Conservation (phyloP, 768 basidiomycete species). For the Trametes cubensis region DNA sequence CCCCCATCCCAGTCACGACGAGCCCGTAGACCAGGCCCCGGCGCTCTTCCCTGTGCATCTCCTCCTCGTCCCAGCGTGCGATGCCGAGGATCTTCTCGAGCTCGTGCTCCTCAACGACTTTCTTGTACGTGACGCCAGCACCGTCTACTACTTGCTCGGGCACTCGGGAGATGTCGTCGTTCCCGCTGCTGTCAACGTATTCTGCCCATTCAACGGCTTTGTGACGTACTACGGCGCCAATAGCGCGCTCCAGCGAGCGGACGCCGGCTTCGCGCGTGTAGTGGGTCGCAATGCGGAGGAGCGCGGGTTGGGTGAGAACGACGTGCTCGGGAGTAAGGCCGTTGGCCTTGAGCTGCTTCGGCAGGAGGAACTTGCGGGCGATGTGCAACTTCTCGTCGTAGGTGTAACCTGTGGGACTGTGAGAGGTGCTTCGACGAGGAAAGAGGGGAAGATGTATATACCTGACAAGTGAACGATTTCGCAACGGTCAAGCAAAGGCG, state of each 20-base stretch:
- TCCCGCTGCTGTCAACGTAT: slow-evolving; percentile 44
- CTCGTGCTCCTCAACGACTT: slow-evolving; percentile 65
- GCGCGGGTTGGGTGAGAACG: slow-evolving; percentile 65
- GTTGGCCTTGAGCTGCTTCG: slow-evolving; percentile 84
- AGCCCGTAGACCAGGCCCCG: slow-evolving; percentile 83
- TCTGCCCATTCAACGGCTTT: slow-evolving; percentile 94
- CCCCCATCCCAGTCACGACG: slow-evolving; percentile 86
- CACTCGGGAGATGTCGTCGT: slow-evolving; percentile 17
- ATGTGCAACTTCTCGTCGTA: slow-evolving; percentile 92
- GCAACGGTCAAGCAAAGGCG: slow-evolving; percentile 86
- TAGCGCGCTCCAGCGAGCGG: slow-evolving; percentile 83
- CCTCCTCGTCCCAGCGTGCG: slow-evolving; percentile 78
- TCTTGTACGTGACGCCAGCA: slow-evolving; percentile 49
- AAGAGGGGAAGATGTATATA: slow-evolving; percentile 30
- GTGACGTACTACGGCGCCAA: slow-evolving; percentile 85
- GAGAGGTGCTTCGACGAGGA: not conserved
- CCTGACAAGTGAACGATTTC: slow-evolving; percentile 84
- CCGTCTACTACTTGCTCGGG: slow-evolving; percentile 24
- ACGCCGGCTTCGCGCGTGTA: slow-evolving; percentile 94
- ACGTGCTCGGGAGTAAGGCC: slow-evolving; percentile 67
- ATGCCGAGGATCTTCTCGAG: slow-evolving; percentile 86
- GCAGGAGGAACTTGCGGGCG: slow-evolving; percentile 82
- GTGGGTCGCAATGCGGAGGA: slow-evolving; percentile 71
- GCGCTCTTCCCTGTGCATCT: slow-evolving; percentile 71
- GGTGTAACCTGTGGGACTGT: slow-evolving; percentile 61